Percentiles rank a stretch among this genome's conserved stretches.
These are phyloP conservation scores for Hansenula sp. DNA, from an alignment of 1,139 yeast species.

Conservation along the genomic window DNA sequence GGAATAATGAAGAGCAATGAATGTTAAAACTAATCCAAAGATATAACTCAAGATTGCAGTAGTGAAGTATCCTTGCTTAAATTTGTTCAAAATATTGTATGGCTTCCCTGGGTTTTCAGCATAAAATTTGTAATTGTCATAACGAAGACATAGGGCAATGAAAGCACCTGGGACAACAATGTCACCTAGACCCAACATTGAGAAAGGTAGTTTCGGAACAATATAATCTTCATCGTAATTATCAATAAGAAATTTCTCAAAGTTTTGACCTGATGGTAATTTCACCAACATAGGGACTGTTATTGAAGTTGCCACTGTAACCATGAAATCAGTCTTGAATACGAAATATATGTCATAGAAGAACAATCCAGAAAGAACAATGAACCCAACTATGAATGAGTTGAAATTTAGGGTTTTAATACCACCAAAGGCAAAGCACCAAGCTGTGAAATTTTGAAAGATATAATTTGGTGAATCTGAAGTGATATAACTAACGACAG, in stretches of 20 bases:
- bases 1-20: slow-evolving; percentile 34
- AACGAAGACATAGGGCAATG: slow-evolving; percentile 46
- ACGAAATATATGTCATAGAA: slow-evolving; percentile 66
- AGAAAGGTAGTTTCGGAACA: slow-evolving; percentile 25
- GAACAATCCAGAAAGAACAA: slow-evolving; percentile 47
- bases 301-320: slow-evolving; percentile 52
- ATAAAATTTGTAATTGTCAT: slow-evolving; percentile 42
- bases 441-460: slow-evolving; percentile 33
- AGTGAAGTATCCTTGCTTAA: slow-evolving; percentile 43
- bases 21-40: slow-evolving; percentile 41
- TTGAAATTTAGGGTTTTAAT: slow-evolving; percentile 31
- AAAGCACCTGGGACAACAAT: slow-evolving; percentile 55
- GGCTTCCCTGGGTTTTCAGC: slow-evolving; percentile 4
- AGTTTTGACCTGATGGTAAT: slow-evolving; percentile 34
- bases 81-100: slow-evolving; percentile 11
- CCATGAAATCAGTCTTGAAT: slow-evolving; percentile 60
- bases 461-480: slow-evolving; percentile 33
- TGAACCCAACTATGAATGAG: slow-evolving; percentile 40
- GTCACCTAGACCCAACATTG: slow-evolving; percentile 56
- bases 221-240: slow-evolving; percentile 6
- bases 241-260: slow-evolving; percentile 5
- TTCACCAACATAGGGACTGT: slow-evolving; percentile 55
- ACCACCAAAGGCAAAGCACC: slow-evolving; percentile 35
- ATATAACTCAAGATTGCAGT: slow-evolving; percentile 41
- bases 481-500: slow-evolving; percentile 23